A percentile compares a stretch with the other conserved stretches of the same genome.
These are phyloP conservation scores for Phytophthora chlamydospora DNA, from an alignment of 352 stramenopile species.

Conservation along the genomic window DNA sequence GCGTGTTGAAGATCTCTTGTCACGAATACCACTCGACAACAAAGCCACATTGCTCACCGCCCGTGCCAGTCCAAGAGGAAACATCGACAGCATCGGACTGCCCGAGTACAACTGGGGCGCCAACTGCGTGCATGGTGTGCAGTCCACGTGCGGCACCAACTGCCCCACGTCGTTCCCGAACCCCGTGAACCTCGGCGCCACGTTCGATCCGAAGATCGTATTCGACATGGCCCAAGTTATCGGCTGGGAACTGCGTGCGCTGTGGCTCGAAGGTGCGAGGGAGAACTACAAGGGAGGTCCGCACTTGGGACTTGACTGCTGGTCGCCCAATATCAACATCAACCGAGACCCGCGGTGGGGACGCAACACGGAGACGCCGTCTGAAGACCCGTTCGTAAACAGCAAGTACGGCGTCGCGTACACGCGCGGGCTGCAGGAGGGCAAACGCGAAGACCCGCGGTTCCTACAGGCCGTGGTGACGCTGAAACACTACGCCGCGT, in stretches of 20 bases:
- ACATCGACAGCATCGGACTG: too few species aligned
- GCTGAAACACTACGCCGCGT: conserved; percentile 94
- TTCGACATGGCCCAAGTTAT: conserved; percentile 87
- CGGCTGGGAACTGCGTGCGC: conserved; percentile 68
- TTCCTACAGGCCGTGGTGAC: conserved; percentile 86
- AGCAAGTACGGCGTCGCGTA: conserved; percentile 88
- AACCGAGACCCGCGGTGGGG: conserved; percentile 94
- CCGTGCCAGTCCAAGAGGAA: too few species aligned
- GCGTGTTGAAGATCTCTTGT: conserved; percentile 70
- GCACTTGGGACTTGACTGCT: conserved; percentile 90
- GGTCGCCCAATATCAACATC: conserved; percentile 95
- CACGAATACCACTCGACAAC: conserved; percentile 28
- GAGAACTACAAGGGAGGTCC: conserved; percentile 79
- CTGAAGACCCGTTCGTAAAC: conserved; percentile 93
- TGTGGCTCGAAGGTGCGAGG: conserved; percentile 69
- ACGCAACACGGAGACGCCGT: conserved; percentile 91
- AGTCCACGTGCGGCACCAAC: conserved; percentile 72
- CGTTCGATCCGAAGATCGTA: conserved; percentile 85
- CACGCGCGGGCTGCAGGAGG: conserved; percentile 87
- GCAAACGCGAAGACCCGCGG: conserved; percentile 36
- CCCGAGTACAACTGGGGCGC: conserved; percentile 53
- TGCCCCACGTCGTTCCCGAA: conserved; percentile 91
- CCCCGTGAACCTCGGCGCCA: conserved; percentile 82
- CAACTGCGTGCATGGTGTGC: conserved; percentile 92
- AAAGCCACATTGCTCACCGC: too few species aligned